These are phyloP conservation scores for Alternaria dauci DNA, from an alignment of 2,329 filamentous ascomycete genomes.

Conservation along the genomic window DNA sequence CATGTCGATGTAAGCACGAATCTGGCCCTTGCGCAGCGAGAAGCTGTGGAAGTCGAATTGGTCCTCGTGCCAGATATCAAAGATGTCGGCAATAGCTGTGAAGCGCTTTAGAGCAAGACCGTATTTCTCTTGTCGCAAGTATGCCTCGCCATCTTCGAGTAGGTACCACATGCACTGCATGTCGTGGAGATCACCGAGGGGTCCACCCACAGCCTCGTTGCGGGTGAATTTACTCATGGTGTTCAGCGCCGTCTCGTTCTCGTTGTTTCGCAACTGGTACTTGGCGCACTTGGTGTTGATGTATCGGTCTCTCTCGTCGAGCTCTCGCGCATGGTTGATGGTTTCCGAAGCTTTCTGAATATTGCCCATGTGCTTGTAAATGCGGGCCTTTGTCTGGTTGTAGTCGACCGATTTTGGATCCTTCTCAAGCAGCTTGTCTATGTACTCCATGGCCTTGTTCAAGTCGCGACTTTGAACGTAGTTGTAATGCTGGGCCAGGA, in stretches of 20 bases:
- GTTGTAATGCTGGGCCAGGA: constrained; percentile 96
- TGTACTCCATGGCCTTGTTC: constrained; percentile 78
- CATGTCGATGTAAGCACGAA: constrained; percentile 95
- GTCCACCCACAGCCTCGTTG: constrained; percentile 86
- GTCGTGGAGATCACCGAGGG: constrained; percentile 88
- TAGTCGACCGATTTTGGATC: constrained; percentile 87
- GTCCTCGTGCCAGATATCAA: constrained; percentile 97
- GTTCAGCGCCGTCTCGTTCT: constrained; percentile 84
- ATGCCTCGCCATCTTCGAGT: constrained; percentile 92
- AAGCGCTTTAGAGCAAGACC: constrained; percentile 92
- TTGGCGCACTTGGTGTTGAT: constrained; percentile 99
- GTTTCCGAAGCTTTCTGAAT: constrained; percentile 79
- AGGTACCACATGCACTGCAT: constrained; percentile 99
- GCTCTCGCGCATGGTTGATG: constrained; percentile 85
- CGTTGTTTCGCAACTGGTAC: constrained; percentile 91
- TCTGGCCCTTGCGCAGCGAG: constrained; percentile 94
- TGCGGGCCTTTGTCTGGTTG: constrained; percentile 92
- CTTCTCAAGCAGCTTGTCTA: constrained; percentile 82
- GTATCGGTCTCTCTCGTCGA: constrained; percentile 91
- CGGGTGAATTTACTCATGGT: constrained; percentile 95
- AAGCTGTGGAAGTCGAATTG: constrained; percentile 99
- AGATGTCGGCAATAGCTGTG: constrained; percentile 87
- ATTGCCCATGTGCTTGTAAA: constrained; percentile 90
- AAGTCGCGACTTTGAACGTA: constrained; percentile 88
- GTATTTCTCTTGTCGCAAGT: constrained; percentile 80